Conservation (phyloP, 257 asterid species). For the Petrea volubilis region DNA sequence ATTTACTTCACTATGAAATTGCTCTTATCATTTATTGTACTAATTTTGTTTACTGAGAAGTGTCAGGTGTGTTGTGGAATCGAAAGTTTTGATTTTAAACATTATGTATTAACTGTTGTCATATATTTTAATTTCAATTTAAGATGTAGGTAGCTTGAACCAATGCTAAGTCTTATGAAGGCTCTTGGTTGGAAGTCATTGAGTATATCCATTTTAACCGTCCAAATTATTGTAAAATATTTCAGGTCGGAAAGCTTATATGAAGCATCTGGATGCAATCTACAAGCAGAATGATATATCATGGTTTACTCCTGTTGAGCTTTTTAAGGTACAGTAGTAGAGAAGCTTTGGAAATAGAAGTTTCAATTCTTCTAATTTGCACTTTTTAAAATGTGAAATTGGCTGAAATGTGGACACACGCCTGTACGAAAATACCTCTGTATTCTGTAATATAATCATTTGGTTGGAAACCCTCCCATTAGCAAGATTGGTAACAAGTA, state of each 20-base stretch:
- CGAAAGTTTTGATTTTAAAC: neutral
- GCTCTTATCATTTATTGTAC: neutral
- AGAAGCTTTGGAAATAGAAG: constrained; percentile 13
- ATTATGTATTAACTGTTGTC: neutral
- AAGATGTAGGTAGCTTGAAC: neutral
- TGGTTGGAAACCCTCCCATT: neutral
- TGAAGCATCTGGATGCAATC: constrained; percentile 76
- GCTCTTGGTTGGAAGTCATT: constrained; percentile 7
- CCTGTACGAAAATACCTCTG: neutral
- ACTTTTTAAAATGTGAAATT: constrained; percentile 3
- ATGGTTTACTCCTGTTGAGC: constrained; percentile 99
- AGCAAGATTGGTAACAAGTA: constrained; percentile 10
- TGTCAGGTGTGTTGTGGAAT: neutral
- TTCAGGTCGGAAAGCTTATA: constrained; percentile 84
- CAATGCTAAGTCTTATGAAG: neutral
- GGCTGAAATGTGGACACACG: constrained; percentile 16
- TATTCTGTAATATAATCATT: neutral
- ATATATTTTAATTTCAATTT: neutral
- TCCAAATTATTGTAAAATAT: constrained; percentile 11
- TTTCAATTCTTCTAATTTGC: neutral
- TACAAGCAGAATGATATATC: constrained; percentile 89
- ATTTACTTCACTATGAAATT: neutral
- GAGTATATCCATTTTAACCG: constrained; percentile 13
- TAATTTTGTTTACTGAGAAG: neutral
- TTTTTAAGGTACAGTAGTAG: constrained; percentile 69